Base-by-base conservation (phyloP, 2,329 filamentous ascomycete species). In the Penicillium psychrosexuale region DNA sequence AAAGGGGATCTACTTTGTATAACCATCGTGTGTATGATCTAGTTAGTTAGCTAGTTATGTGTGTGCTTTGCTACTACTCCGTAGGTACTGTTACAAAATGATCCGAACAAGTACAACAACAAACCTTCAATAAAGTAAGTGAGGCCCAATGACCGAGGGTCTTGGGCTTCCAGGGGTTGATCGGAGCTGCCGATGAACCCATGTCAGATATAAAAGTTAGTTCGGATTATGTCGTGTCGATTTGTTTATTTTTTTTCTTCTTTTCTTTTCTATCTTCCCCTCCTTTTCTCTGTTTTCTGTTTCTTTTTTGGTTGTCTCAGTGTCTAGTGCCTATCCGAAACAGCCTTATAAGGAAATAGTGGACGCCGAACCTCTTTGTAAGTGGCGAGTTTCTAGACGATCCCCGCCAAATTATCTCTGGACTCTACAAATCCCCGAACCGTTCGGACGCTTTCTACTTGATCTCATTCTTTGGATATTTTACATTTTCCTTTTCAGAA, bases 171-270 rank as follows among this genome's bases (percentile, higher is more conserved):
- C 44, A 53, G 44, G 44, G 49, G 47, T 36, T 38, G 22, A 28
- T 55, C 52, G 52, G 56, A 43, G 40, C 40, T 34, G 50, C 49
- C 55, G 44, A 52, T 58, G 37, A 34, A 47, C n/a, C 53, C 48
- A 57, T 54, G 53, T 63, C 53, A 55, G 50, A 61, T 61, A 54
- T 56, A 51, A 52, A 51, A 39, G 31, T 17, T 28, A 42, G 36
- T 33, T 12, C n/a, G 22, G 24, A 46, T 31, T 40, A 47, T 31
- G n/a, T 30, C 9, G n/a, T 11, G 1, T 17, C 15, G n/a, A 8
- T 33, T 33, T 6, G 12, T 5, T 24, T 30, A 28, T 11, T 44
- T 42, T 43, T 19, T 0, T 30, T 27, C 31, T 24, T 15, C 40
- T 38, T 43, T 31, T 37, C 39, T 39, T 34, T 33, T 34, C 22